Evolutionary conservation across 2,329 filamentous ascomycete species (phyloP).

Genomic region (Aspergillus sp.): DNA sequence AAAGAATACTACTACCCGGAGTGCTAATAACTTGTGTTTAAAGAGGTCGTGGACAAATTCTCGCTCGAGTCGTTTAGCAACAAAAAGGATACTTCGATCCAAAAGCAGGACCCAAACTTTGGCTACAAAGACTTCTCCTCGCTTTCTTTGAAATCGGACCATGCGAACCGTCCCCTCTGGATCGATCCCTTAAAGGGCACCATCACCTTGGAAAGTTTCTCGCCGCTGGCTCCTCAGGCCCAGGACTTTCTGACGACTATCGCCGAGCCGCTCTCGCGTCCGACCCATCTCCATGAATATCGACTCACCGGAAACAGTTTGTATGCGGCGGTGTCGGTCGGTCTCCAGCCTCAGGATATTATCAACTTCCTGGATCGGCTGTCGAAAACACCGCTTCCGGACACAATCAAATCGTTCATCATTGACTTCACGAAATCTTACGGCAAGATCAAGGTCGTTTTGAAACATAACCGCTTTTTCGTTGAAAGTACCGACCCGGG

Average conservation of each 20-base stretch:
- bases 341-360: conserved; percentile 85
- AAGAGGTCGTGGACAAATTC: conserved; percentile 54
- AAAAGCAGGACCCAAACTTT: conserved; percentile 55
- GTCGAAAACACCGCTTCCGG: conserved; percentile 82
- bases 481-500: conserved; percentile 87
- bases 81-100: conserved; percentile 40
- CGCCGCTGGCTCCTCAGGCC: conserved; percentile 78
- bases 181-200: conserved; percentile 83
- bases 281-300: conserved; percentile 91
- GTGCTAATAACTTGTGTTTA: conserved; percentile 24
- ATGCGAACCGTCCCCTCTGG: conserved; percentile 87
- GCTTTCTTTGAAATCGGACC: conserved; percentile 80
- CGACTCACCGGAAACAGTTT: conserved; percentile 86
- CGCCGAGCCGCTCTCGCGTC: conserved; percentile 86
- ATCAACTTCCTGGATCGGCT: conserved; percentile 84
- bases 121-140: conserved; percentile 76
- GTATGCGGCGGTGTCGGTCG: conserved; percentile 92
- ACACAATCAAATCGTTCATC: conserved; percentile 77
- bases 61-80: conserved; percentile 53
- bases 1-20: neutral
- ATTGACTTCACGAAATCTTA: conserved; percentile 84
- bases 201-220: conserved; percentile 94
- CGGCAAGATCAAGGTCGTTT: conserved; percentile 90
- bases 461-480: conserved; percentile 93
- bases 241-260: conserved; percentile 96